A percentile compares a stretch with the other conserved stretches of the same genome.
Conservation (phyloP, 495 filamentous ascomycete species). For the Penicillium pancosmium region DNA sequence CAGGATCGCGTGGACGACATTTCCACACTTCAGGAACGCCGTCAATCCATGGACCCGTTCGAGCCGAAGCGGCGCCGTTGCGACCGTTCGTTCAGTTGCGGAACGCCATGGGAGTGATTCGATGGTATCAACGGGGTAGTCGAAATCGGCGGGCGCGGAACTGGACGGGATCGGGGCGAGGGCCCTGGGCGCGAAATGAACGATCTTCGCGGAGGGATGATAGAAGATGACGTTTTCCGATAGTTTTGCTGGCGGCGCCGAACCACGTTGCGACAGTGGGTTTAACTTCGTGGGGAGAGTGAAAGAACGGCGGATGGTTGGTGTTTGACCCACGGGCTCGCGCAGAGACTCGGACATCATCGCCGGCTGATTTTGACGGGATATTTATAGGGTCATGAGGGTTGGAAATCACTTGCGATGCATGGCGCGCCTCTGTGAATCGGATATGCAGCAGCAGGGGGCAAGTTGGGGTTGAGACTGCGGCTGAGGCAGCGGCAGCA, state of each 20-base stretch:
- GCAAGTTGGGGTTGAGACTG: background rate
- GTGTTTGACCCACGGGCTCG: slow-evolving; percentile 38
- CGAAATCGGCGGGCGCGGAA: slow-evolving; percentile 47
- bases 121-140: slow-evolving; percentile 47
- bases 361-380: background rate
- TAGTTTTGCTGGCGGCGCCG: slow-evolving; percentile 33
- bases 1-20: slow-evolving; percentile 78
- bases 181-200: slow-evolving; percentile 58
- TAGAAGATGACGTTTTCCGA: slow-evolving; percentile 72
- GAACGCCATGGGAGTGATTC: slow-evolving; percentile 73
- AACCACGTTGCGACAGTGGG: slow-evolving; percentile 34
- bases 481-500: background rate
- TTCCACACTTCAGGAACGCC: slow-evolving; percentile 81
- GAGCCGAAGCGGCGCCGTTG: slow-evolving; percentile 75
- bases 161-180: slow-evolving; percentile 45
- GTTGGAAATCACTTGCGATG: slow-evolving; percentile 11
- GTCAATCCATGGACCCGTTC: slow-evolving; percentile 81
- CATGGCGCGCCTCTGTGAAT: slow-evolving; percentile 9
- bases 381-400: slow-evolving; percentile 25
- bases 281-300: slow-evolving; percentile 59
- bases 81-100: slow-evolving; percentile 77
- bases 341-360: slow-evolving; percentile 43
- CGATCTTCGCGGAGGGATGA: slow-evolving; percentile 66
- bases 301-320: slow-evolving; percentile 55
- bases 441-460: background rate